Base-by-base conservation (phyloP, 495 filamentous ascomycete species). In the Hypoxylon subgilvum region DNA sequence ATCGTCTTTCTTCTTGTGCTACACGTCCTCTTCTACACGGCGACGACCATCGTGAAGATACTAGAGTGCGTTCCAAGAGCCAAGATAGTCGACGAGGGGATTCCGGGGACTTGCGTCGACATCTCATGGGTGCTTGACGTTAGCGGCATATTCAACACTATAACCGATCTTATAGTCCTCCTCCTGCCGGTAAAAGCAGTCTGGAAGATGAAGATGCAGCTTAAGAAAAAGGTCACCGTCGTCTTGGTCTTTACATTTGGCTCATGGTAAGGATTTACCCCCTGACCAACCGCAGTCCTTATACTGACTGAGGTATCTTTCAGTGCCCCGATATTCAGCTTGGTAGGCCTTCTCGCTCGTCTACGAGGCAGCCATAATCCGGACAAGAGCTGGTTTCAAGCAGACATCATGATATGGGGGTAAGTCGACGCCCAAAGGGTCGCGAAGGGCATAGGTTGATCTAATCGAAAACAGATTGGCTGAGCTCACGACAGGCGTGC, bases 101-200 rank as follows among this genome's bases (percentile, higher is more conserved):
- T 45, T 18, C 23, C 23, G 10, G 41, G 23, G 28, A 9, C 21
- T 13, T 44, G 40, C 16, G 10, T 44, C 12, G 7, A 72, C 34
- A 53, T 70, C n/a, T 54, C 66, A 8, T 54, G 49, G 6, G 43
- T 72, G 3, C 66, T 78, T 17, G 56, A 70, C 16, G 63, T 66
- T 14, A 74, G 67, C 17, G 69, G 74, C 0, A 31, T 63, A 1
- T 71, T 76, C 62, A 78, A 78, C 46, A 68, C 66, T 8, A 3
- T 68, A 1, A 73, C 74, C 0, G 74, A 78, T 46, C 49, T 72
- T 12, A n/a, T 72, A n/a, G 69, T 78, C 12, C 54, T 78, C 16
- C 31, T 75, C 1, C 32, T 78, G 2, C 75, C 75, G 0, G 65
- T 73, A 3, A 54, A 68, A 19, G 65, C 63, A 25, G 68, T 74